phyloP scores from a whole-genome alignment of 306 rosid genomes.

The Astragalus membranaceus region DNA sequence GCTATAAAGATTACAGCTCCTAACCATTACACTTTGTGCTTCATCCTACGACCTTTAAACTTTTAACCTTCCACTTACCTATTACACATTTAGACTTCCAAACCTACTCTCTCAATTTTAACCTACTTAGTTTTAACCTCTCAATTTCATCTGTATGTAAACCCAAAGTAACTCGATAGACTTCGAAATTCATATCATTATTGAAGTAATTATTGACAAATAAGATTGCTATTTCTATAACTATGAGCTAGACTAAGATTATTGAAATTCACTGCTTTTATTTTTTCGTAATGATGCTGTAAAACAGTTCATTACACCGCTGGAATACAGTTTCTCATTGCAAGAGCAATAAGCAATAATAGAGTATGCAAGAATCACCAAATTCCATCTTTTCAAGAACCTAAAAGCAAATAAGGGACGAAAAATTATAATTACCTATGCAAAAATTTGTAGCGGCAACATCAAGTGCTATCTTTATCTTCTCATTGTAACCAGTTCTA shows the following conservation, averaged over 20 bases:
- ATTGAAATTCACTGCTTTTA: not conserved
- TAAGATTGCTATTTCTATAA: not conserved
- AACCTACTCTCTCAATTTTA: not conserved
- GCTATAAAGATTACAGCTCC: not conserved
- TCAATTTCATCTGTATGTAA: not conserved
- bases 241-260: not conserved
- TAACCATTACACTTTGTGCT: not conserved
- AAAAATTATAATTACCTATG: conserved; percentile 54
- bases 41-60: not conserved
- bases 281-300: not conserved
- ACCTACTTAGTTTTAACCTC: too few relatives aligned
- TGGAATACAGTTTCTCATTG: conserved; percentile 10
- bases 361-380: not conserved
- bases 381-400: conserved; percentile 11
- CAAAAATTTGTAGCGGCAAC: conserved; percentile 82
- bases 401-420: not conserved
- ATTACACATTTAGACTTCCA: not conserved
- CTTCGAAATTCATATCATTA: not conserved
- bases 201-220: not conserved
- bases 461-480: conserved; percentile 81
- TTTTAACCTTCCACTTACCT: not conserved
- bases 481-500: conserved; percentile 73
- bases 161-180: not conserved
- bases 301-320: not conserved
- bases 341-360: conserved; percentile 5